Percentiles rank a stretch among this genome's conserved stretches.
Conservation (phyloP, 345 rosid species). For the Murraya koenigii region DNA sequence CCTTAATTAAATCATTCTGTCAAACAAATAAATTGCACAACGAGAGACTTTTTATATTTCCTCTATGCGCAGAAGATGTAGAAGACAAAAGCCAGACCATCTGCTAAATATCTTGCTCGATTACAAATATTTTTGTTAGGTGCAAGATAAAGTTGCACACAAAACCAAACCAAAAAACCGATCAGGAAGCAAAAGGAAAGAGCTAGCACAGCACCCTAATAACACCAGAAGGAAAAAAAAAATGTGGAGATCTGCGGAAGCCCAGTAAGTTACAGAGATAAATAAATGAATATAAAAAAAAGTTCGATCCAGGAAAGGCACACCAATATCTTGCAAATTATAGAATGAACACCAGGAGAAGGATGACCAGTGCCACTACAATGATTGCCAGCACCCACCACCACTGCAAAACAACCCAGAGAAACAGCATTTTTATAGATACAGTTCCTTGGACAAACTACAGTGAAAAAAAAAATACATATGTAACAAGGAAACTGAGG, state of each 20-base stretch:
- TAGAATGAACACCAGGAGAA: slow-evolving; percentile 40
- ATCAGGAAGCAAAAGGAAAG: neutral
- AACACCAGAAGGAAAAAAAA: neutral
- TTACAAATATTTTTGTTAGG: neutral
- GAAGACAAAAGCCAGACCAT: neutral
- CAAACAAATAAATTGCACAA: neutral
- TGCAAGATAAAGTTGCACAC: neutral
- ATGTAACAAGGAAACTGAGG: neutral
- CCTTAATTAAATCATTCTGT: neutral
- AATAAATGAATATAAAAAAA: slow-evolving; percentile 7
- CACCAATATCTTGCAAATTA: neutral
- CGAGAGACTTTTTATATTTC: neutral
- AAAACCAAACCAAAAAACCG: neutral
- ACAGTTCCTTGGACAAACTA: neutral
- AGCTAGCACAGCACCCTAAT: neutral
- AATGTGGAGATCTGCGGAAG: neutral
- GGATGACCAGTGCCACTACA: slow-evolving; percentile 37
- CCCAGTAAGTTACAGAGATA: neutral
- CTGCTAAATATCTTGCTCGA: too few species aligned
- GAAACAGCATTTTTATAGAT: neutral
- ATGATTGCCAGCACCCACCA: slow-evolving; percentile 65
- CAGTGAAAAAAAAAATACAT: neutral
- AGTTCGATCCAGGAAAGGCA: neutral
- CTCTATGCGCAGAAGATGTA: neutral
- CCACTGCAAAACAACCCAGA: slow-evolving; percentile 43